These are phyloP conservation scores for Raffaelea ambrosiae DNA, from an alignment of 2,329 filamentous ascomycete genomes.

Conservation along the genomic window DNA sequence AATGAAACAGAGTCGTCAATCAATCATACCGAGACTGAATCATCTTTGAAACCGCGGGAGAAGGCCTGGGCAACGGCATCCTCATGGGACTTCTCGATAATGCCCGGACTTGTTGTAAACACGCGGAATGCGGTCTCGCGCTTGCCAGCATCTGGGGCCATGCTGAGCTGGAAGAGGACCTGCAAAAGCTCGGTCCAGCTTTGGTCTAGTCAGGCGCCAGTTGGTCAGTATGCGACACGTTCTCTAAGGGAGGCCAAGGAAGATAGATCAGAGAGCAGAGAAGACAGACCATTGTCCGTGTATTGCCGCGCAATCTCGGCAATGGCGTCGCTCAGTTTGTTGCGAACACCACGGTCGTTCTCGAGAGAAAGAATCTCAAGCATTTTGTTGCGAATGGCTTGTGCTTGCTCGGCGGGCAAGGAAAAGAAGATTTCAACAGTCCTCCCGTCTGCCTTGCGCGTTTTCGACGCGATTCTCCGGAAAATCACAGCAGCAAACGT, in stretches of 20 bases:
- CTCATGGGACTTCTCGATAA: slow-evolving; percentile 94
- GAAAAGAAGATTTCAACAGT: slow-evolving; percentile 80
- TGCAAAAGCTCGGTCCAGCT: slow-evolving; percentile 84
- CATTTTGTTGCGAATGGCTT: slow-evolving; percentile 75
- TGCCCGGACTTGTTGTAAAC: slow-evolving; percentile 86
- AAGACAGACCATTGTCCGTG: slow-evolving; percentile 70
- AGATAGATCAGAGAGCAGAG: background rate
- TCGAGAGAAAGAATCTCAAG: slow-evolving; percentile 70
- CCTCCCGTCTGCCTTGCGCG: slow-evolving; percentile 65
- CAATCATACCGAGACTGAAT: slow-evolving; percentile 60
- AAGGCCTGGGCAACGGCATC: slow-evolving; percentile 84
- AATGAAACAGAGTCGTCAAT: no score
- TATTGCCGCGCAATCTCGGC: slow-evolving; percentile 94
- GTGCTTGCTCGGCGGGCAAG: slow-evolving; percentile 62
- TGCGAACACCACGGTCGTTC: slow-evolving; percentile 64
- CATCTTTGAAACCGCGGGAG: slow-evolving; percentile 84
- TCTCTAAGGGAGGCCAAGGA: no score
- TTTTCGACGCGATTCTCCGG: slow-evolving; percentile 84
- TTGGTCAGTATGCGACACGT: background rate
- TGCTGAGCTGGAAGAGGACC: slow-evolving; percentile 82
- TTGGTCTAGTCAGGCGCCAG: slow-evolving; percentile 48
- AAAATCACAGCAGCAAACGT: slow-evolving; percentile 93
- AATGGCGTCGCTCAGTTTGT: slow-evolving; percentile 96
- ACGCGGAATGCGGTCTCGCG: slow-evolving; percentile 92
- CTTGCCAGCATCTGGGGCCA: slow-evolving; percentile 72